Base-by-base conservation (phyloP, 768 basidiomycete species). In the Podaxis carcinomalis region DNA sequence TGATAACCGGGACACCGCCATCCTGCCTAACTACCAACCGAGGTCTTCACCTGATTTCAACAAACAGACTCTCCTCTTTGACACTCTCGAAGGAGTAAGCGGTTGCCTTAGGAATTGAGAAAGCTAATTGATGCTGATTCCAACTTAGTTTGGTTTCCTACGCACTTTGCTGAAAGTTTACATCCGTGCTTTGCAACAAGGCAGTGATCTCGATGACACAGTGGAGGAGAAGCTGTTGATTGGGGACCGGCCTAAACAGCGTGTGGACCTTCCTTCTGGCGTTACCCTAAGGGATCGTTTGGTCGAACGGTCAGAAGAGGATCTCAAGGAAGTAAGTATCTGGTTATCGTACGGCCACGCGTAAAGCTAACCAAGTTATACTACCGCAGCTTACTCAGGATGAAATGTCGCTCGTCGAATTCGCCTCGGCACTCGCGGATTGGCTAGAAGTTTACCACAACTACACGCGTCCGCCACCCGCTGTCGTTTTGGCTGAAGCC, bases 1-100 rank as follows among this genome's bases (percentile, higher is more conserved):
- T 58, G 94, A 96, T 72, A 95, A 96, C 71, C 88, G 94, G 6
- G 94, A 96, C 74, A 88, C 89, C 66, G 78, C 80, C 40, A 86
- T 94, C 51, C 74, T 95, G 25, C 84, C 89, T 5, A 87, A 87
- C 70, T 90, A 92, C 66, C 93, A 95, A 66, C 90, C 91, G 0
- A 75, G 68, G 44, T 72, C 69, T 37, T 76, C 74, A 21, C 69
- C 77, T 9, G 73, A 80, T 4, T 80, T 93, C 58, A 80, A 87
- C 64, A 75, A 85, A 54, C 90, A 92, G 68, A 92, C 88, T 0
- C 71, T 83, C 19, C 72, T 93, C 7, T 86, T 93, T 53, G 82
- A 77, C 16, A 85, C 80, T 55, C 75, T 77, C 23, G 83, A 86
- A 72, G 84, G 86, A 62, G 88, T 91, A 73, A 64, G 86, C 77